Evolutionary conservation across 2,329 filamentous ascomycete species (phyloP).

Genomic region (Didymella pinodella): DNA sequence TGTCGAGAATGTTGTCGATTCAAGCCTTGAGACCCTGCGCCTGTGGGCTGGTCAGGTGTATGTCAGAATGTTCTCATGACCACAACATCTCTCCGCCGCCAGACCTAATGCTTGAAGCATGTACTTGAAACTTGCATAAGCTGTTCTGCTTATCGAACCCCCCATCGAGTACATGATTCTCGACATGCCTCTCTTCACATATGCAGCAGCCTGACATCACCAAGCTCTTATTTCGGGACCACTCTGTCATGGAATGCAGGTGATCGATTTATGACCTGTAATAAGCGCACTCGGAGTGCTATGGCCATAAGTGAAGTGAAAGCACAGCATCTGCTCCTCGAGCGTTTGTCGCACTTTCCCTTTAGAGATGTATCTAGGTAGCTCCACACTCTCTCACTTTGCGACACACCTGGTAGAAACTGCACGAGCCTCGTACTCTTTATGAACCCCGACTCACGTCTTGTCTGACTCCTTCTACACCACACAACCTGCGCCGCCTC

Average conservation of each 20-base stretch:
- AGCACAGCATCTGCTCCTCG: no score
- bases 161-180: background rate
- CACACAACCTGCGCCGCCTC: background rate
- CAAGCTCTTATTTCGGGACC: no score
- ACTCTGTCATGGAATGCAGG: background rate
- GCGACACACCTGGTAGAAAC: background rate
- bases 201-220: no score
- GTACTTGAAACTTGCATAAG: background rate
- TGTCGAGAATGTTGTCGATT: background rate
- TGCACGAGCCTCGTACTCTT: background rate
- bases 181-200: background rate
- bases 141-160: background rate
- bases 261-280: background rate
- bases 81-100: background rate
- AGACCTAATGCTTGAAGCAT: background rate
- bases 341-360: constrained; percentile 8
- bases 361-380: background rate
- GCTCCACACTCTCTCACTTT: background rate
- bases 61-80: background rate
- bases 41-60: background rate
- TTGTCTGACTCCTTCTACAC: background rate
- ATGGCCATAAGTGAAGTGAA: constrained; percentile 1
- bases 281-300: background rate
- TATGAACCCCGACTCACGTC: background rate
- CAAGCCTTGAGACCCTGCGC: background rate